Base-by-base conservation (phyloP, 2,329 filamentous ascomycete species). In the Sphaceloma murrayae region DNA sequence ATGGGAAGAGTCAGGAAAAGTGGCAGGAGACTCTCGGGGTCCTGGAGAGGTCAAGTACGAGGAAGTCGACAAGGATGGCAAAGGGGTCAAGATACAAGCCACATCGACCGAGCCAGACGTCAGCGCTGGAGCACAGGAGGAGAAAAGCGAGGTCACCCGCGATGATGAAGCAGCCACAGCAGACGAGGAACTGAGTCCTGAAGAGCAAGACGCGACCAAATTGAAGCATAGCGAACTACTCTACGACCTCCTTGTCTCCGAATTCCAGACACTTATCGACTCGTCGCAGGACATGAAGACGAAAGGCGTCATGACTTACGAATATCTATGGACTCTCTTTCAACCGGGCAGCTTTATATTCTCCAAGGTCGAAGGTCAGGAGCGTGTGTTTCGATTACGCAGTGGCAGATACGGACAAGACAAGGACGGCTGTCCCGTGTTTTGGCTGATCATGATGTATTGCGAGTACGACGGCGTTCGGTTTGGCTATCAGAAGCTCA, bases 191-290 rank as follows among this genome's bases (percentile, higher is more conserved):
- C 22, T 21, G 9, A 27, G 16, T 8, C 24, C 16, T 9, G 26
- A 38, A 5, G 19, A 38, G 17, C 22, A 52, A 55, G 29, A 55
- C 52, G 49, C 56, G 22, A 49, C 53, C 2, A 58, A 53, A 13
- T 61, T 62, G 42, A 53, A 57, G 30, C 65, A 69, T 51, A 62
- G 61, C 4, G 49, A 59, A 31, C 52, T 68, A 1, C 57, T 69
- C 5, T 56, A 61, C 31, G 50, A 60, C 3, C 49, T 66, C 10
- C 54, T 69, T 2, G 53, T 56, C 3, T 56, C 58, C 14, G 65
- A 69, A 46, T 67, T 67, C 54, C 60, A 63, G 47, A 58, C 55
- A 9, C 53, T 63, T 24, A 65, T 67, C 22, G 63, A 67, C 3
- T 56, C 57, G 1, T 61, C 62, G 2, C 58, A 59, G 21, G 66